phyloP scores from a whole-genome alignment of 164 flowering plant genomes.

The Annona squamosa region DNA sequence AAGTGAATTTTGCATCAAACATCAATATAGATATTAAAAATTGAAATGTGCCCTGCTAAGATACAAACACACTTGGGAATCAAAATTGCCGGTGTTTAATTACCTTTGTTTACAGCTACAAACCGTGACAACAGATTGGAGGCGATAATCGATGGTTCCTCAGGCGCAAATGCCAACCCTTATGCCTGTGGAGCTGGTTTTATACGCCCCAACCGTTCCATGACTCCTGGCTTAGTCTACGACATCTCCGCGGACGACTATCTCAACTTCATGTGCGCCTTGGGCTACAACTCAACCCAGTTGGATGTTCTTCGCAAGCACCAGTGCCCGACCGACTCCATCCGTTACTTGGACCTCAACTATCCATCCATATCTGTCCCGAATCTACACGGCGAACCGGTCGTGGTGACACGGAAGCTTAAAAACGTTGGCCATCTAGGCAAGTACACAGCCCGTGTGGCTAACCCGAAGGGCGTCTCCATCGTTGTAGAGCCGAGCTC shows the following conservation, averaged over 20 bases:
- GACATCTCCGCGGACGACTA: constrained; percentile 16
- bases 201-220: constrained; percentile 44
- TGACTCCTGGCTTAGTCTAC: constrained; percentile 61
- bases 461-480: constrained; percentile 32
- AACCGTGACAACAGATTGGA: constrained; percentile 22
- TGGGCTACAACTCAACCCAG: constrained; percentile 26
- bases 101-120: constrained; percentile 37
- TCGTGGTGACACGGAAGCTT: constrained; percentile 29
- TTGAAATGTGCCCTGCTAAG: too few relatives aligned
- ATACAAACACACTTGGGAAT: too few relatives aligned
- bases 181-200: constrained; percentile 64
- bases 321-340: constrained; percentile 14
- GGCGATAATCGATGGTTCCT: constrained; percentile 24
- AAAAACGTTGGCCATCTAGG: constrained; percentile 66
- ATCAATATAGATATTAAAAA: too few relatives aligned
- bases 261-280: constrained; percentile 26
- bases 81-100: too few relatives aligned
- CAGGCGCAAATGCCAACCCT: constrained; percentile 38
- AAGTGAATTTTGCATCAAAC: too few relatives aligned
- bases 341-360: constrained; percentile 16
- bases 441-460: constrained; percentile 31
- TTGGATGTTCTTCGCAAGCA: constrained; percentile 6
- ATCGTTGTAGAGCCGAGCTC: constrained; percentile 36
- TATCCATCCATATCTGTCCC: constrained; percentile 23
- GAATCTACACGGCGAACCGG: background rate